These are phyloP conservation scores for Leccinum griseonigrum DNA, from an alignment of 1,284 basidiomycete genomes.

Conservation along the genomic window DNA sequence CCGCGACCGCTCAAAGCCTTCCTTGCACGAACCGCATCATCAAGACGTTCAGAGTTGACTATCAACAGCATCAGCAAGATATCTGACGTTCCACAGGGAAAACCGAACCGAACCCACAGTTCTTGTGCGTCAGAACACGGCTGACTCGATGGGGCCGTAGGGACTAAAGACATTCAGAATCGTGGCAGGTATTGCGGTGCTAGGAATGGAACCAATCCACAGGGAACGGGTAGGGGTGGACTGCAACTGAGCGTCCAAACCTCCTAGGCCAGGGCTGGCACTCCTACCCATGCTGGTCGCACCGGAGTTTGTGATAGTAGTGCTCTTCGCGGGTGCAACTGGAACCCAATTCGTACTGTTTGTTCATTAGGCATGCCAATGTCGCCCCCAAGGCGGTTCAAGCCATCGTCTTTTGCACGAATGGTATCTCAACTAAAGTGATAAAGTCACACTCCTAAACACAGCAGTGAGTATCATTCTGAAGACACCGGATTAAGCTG, in stretches of 20 bases:
- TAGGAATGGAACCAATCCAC: slow-evolving; percentile 96
- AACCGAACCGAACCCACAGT: slow-evolving; percentile 86
- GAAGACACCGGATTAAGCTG: slow-evolving; percentile 18
- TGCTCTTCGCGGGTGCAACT: slow-evolving; percentile 79
- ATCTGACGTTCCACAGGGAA: neutral
- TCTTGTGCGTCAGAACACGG: slow-evolving; percentile 93
- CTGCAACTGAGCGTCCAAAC: slow-evolving; percentile 79
- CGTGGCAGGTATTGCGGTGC: slow-evolving; percentile 88
- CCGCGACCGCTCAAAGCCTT: slow-evolving; percentile 95
- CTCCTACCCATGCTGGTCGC: slow-evolving; percentile 55
- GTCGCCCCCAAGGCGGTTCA: slow-evolving; percentile 91
- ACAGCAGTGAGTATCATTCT: slow-evolving; percentile 8
- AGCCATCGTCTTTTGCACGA: slow-evolving; percentile 93
- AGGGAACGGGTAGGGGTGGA: slow-evolving; percentile 88
- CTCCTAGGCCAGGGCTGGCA: slow-evolving; percentile 49
- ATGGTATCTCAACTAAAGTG: slow-evolving; percentile 97
- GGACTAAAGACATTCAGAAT: slow-evolving; percentile 93
- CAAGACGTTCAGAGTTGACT: slow-evolving; percentile 97
- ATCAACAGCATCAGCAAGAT: slow-evolving; percentile 8
- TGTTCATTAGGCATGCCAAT: slow-evolving; percentile 92
- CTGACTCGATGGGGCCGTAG: slow-evolving; percentile 96
- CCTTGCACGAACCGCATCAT: slow-evolving; percentile 92
- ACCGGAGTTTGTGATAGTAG: slow-evolving; percentile 56
- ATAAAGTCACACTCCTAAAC: slow-evolving; percentile 95
- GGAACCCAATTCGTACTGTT: slow-evolving; percentile 93